These are phyloP conservation scores for Penicillium corylophilum DNA, from an alignment of 2,329 filamentous ascomycete genomes.

Conservation along the genomic window DNA sequence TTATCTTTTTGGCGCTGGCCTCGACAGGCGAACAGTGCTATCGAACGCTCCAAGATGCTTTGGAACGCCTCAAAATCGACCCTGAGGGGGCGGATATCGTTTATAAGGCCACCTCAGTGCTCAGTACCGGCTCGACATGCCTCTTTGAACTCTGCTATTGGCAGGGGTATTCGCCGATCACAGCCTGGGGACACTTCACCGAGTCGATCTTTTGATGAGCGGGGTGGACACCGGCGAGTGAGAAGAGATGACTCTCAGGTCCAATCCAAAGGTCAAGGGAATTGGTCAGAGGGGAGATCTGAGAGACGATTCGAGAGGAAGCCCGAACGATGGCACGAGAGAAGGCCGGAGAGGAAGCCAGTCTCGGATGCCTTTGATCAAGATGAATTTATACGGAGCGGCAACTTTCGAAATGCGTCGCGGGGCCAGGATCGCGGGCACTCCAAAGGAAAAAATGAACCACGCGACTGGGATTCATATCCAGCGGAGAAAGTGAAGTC, in stretches of 20 bases:
- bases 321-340: neutral
- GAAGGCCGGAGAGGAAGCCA: neutral
- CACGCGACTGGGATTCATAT: neutral
- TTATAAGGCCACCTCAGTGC: constrained; percentile 2
- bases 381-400: constrained; percentile 33
- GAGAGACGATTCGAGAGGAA: neutral
- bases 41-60: constrained; percentile 8
- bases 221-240: neutral
- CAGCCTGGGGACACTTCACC: constrained; percentile 6
- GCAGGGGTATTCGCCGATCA: constrained; percentile 61
- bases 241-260: neutral
- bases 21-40: neutral
- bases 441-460: constrained; percentile 2
- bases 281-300: neutral
- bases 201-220: neutral
- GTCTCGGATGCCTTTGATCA: constrained; percentile 23
- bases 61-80: constrained; percentile 4
- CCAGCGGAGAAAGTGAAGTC: neutral
- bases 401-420: constrained; percentile 28
- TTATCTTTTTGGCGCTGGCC: neutral
- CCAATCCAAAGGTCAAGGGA: neutral
- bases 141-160: constrained; percentile 68
- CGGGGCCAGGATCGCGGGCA: constrained; percentile 16
- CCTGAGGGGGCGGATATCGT: neutral
- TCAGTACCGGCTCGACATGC: constrained; percentile 42